Conservation (phyloP, 495 filamentous ascomycete species). For the Aspergillus kassunensis region DNA sequence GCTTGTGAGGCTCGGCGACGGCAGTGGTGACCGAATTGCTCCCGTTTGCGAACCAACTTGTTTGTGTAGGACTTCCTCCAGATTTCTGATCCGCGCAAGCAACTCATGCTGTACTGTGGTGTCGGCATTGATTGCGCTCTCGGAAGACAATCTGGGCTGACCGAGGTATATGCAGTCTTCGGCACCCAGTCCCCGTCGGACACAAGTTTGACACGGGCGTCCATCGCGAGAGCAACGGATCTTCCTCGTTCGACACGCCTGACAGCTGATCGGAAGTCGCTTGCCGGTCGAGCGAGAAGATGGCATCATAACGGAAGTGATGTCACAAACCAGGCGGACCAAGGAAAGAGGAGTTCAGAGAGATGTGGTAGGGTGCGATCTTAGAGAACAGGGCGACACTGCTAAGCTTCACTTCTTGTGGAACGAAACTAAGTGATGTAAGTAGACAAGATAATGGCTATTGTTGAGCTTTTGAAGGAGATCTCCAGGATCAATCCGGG, state of each 20-base stretch:
- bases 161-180: constrained; percentile 43
- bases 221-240: constrained; percentile 41
- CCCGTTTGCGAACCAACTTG: constrained; percentile 23
- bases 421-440: too few relatives aligned
- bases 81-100: constrained; percentile 34
- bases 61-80: constrained; percentile 37
- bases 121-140: constrained; percentile 26
- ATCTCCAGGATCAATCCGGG: too few relatives aligned
- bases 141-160: constrained; percentile 36
- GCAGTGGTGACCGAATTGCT: constrained; percentile 28
- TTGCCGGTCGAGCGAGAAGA: constrained; percentile 29
- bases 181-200: constrained; percentile 36
- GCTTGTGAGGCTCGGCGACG: constrained; percentile 27
- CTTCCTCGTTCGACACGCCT: constrained; percentile 39
- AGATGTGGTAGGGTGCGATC: too few relatives aligned
- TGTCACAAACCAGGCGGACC: not conserved
- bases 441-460: too few relatives aligned
- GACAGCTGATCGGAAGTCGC: constrained; percentile 40
- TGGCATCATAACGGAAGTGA: constrained; percentile 9
- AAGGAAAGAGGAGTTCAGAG: too few relatives aligned
- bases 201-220: constrained; percentile 40
- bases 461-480: too few relatives aligned
- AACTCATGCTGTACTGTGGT: constrained; percentile 32
- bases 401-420: too few relatives aligned
- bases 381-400: too few relatives aligned